Evolutionary conservation across 768 basidiomycete genomes (phyloP).

Genomic region (Leucocoprinus leucothites): DNA sequence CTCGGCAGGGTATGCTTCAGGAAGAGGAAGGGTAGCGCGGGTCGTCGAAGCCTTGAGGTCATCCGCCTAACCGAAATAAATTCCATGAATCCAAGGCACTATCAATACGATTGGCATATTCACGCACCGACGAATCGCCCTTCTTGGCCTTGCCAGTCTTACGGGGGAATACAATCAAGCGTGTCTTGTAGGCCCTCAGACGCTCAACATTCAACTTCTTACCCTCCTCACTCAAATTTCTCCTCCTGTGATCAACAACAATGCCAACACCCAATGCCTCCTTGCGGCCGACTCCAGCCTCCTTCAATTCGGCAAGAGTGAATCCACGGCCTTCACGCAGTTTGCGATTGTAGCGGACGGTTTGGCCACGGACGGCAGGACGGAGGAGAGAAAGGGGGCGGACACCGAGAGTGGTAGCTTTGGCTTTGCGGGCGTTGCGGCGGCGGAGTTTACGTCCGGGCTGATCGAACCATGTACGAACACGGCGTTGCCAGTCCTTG

Average conservation of each 20-base stretch:
- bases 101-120: slow-evolving; percentile 3
- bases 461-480: slow-evolving; percentile 99
- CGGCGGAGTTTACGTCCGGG: slow-evolving; percentile 96
- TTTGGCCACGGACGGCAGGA: slow-evolving; percentile 95
- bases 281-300: slow-evolving; percentile 91
- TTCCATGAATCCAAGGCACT: background rate
- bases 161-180: slow-evolving; percentile 95
- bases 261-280: slow-evolving; percentile 92
- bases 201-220: slow-evolving; percentile 94
- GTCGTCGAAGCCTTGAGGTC: slow-evolving; percentile 79
- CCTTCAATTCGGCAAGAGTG: slow-evolving; percentile 91
- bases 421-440: slow-evolving; percentile 86
- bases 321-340: slow-evolving; percentile 96
- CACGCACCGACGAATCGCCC: slow-evolving; percentile 85
- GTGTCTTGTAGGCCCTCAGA: slow-evolving; percentile 88
- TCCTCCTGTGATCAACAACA: slow-evolving; percentile 94
- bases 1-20: slow-evolving; percentile 67
- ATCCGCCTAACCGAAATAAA: slow-evolving; percentile 53
- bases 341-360: slow-evolving; percentile 97
- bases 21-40: slow-evolving; percentile 63
- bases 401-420: slow-evolving; percentile 88
- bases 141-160: slow-evolving; percentile 94
- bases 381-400: slow-evolving; percentile 90
- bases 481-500: slow-evolving; percentile 98
- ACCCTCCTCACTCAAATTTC: slow-evolving; percentile 95